Evolutionary conservation across 768 basidiomycete species (phyloP).

Genomic region (Grammothele lineata): DNA sequence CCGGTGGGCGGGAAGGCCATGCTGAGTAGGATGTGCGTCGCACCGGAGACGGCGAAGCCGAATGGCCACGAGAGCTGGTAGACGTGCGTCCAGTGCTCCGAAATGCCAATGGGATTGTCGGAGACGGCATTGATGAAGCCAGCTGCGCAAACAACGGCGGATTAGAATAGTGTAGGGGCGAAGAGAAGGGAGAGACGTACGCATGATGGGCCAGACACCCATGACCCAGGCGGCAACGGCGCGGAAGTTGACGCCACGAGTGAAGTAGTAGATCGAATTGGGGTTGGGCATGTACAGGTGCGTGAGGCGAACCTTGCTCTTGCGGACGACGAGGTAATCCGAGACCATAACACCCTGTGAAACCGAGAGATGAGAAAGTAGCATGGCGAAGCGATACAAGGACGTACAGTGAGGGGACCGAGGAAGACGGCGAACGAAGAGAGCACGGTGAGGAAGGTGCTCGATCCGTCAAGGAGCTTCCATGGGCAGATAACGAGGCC

Average conservation of each 20-base stretch:
- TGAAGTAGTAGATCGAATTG: conserved; percentile 20
- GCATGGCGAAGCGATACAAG: background rate
- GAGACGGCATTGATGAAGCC: conserved; percentile 17
- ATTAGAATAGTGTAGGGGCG: background rate
- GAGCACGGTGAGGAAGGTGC: conserved; percentile 35
- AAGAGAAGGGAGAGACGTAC: background rate
- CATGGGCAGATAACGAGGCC: conserved; percentile 36
- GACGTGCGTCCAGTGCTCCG: conserved; percentile 8
- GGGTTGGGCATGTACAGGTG: conserved; percentile 20
- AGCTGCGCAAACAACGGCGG: background rate
- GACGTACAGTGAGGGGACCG: conserved; percentile 32
- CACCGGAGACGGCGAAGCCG: conserved; percentile 18
- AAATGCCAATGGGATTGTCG: background rate
- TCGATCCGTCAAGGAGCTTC: conserved; percentile 37
- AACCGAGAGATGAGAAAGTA: too few relatives aligned
- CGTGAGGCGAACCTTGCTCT: conserved; percentile 15
- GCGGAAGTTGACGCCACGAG: conserved; percentile 22
- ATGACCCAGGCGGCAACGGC: conserved; percentile 20
- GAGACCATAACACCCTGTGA: conserved; percentile 33
- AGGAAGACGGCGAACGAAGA: conserved; percentile 42
- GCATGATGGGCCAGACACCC: conserved; percentile 20
- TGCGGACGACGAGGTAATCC: conserved; percentile 24
- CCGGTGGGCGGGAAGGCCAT: conserved; percentile 16
- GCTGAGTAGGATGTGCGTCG: conserved; percentile 15
- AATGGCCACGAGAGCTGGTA: conserved; percentile 17